phyloP scores from a whole-genome alignment of 2,329 filamentous ascomycete genomes.

The Myotisia sp. region DNA sequence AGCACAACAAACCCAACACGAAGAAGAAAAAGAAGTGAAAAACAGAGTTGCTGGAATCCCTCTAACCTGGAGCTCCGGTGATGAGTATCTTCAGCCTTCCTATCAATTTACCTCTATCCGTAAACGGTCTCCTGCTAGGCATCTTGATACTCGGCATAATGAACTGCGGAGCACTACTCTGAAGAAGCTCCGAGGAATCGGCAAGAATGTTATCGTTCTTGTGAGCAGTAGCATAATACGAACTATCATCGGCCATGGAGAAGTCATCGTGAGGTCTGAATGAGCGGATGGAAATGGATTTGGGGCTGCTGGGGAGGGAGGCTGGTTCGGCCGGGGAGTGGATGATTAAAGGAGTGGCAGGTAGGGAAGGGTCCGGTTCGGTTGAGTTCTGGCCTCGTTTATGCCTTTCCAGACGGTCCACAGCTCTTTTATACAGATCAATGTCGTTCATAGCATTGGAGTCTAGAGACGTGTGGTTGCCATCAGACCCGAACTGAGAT shows the following conservation, averaged over 20 bases:
- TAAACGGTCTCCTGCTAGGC: constrained; percentile 79
- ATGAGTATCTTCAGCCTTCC: constrained; percentile 82
- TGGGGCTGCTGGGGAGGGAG: constrained; percentile 44
- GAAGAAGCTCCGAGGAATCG: constrained; percentile 18
- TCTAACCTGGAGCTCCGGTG: constrained; percentile 60
- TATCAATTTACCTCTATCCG: constrained; percentile 66
- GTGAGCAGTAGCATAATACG: constrained; percentile 42
- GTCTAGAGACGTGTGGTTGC: neutral
- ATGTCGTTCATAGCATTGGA: too few relatives aligned
- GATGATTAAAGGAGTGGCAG: constrained; percentile 35
- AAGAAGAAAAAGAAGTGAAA: constrained; percentile 3
- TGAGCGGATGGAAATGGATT: constrained; percentile 45
- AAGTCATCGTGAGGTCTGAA: constrained; percentile 46
- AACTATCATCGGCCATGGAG: constrained; percentile 39
- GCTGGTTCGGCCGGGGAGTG: constrained; percentile 35
- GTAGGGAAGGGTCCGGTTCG: constrained; percentile 16
- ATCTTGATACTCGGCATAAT: constrained; percentile 95
- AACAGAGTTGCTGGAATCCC: constrained; percentile 1
- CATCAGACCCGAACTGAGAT: neutral
- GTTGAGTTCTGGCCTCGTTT: neutral
- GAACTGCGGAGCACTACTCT: constrained; percentile 49
- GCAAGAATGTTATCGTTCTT: constrained; percentile 38
- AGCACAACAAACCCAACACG: neutral
- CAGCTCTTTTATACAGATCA: too few relatives aligned
- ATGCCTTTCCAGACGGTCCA: neutral